Evolutionary conservation across 495 filamentous ascomycete genomes (phyloP), one percentile per base, ranked within the genome.

Genomic region (Lepraria neglecta): DNA sequence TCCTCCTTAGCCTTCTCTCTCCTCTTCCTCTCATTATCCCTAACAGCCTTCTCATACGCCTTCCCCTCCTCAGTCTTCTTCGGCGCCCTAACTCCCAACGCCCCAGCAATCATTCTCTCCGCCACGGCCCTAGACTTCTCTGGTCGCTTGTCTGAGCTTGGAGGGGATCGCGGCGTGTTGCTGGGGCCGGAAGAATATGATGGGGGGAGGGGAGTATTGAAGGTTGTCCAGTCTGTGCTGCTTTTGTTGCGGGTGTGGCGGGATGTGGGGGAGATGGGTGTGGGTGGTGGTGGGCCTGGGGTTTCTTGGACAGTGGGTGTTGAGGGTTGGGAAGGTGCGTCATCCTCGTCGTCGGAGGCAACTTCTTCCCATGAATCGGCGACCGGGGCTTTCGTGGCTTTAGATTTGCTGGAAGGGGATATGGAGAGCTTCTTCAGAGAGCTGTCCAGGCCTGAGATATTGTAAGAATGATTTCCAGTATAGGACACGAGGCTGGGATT

Each of bases 61-160:
- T 79, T 77, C 78, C 96, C 86, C 75, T 97, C 92, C 68, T 95
- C 90, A 12, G 88, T 97, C 69, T 81, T 79, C 77, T 83, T 87
- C 33, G 88, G 89, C 40, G 89, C 83, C 62, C 83, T 82, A 45
- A 97, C 82, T 5, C 94, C 94, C 67, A 98, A 75, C 6, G 87
- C 94, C 27, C 84, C 89, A 0, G 91, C 90, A 69, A 98, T 97
- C 85, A 98, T 78, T 64, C 94, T 79, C 59, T 87, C 82, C 30
- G 94, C 94, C 47, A 92, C 90, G 3, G 91, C 90, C 62, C 92
- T 94, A 61, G 92, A 92, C 74, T 94, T 98, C 75, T 95, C 91
- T 0, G 91, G 94, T 59, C 91, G 48, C 75, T 72, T 21, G 65
- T 65, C 38, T 66, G 66, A 43, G 60, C 60, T 28, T 66, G 28